phyloP scores from a whole-genome alignment of 2,329 filamentous ascomycete genomes.

The Aureobasidium mangrovei region DNA sequence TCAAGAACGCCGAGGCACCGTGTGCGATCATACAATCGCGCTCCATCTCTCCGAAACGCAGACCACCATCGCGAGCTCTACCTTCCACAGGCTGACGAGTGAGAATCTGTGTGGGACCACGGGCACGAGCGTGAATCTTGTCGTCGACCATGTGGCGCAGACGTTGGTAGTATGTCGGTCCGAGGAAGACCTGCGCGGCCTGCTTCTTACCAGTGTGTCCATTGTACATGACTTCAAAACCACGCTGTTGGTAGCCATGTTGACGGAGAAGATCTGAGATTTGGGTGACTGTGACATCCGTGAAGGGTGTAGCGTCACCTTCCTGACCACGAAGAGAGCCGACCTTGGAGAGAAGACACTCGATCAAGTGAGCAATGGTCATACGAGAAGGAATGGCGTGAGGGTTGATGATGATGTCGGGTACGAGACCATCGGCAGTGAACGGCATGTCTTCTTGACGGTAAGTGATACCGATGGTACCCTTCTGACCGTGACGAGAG shows the following conservation, averaged over 20 bases:
- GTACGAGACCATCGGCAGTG: slow-evolving; percentile 78
- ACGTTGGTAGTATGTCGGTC: slow-evolving; percentile 97
- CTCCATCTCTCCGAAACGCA: slow-evolving; percentile 99
- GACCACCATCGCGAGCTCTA: slow-evolving; percentile 93
- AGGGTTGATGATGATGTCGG: slow-evolving; percentile 97
- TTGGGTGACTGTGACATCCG: slow-evolving; percentile 90
- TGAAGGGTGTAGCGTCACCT: slow-evolving; percentile 96
- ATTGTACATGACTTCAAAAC: slow-evolving; percentile 98
- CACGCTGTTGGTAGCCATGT: slow-evolving; percentile 91
- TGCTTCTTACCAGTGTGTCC: slow-evolving; percentile 93
- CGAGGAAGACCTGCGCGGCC: slow-evolving; percentile 89
- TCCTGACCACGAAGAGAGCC: slow-evolving; percentile 88
- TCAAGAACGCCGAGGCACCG: slow-evolving; percentile 90
- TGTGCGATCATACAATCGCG: slow-evolving; percentile 99
- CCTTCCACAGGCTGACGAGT: slow-evolving; percentile 96
- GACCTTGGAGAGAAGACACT: slow-evolving; percentile 95
- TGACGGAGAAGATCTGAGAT: slow-evolving; percentile 78
- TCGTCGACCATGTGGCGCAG: slow-evolving; percentile 99
- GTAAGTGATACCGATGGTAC: slow-evolving; percentile 97
- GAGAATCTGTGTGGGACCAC: slow-evolving; percentile 93
- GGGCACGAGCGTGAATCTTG: slow-evolving; percentile 98
- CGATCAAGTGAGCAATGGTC: slow-evolving; percentile 99
- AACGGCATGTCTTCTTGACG: slow-evolving; percentile 99
- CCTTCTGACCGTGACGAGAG: slow-evolving; percentile 97
- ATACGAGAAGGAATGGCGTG: slow-evolving; percentile 99